phyloP scores from a whole-genome alignment of 306 rosid species.

The Begonia masoniana region DNA sequence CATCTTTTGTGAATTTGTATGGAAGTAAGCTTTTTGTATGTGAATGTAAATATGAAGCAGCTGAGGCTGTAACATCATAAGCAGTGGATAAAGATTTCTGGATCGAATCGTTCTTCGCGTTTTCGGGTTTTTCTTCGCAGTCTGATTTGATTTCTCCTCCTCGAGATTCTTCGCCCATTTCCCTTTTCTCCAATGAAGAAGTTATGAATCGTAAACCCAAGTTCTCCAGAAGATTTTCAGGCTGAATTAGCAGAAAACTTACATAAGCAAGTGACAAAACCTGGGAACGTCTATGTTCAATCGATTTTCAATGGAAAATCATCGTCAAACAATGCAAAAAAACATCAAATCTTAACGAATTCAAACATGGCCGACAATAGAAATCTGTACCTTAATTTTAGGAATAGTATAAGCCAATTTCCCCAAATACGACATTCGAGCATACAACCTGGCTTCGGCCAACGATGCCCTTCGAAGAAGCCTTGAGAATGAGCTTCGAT shows the following conservation, averaged over 20 bases:
- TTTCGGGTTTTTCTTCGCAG: constrained; percentile 17
- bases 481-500: constrained; percentile 52
- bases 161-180: constrained; percentile 34
- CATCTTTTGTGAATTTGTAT: constrained; percentile 42
- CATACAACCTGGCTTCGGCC: constrained; percentile 65
- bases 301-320: too few species aligned
- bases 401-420: constrained; percentile 61
- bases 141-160: constrained; percentile 22
- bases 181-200: constrained; percentile 66
- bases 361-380: too few species aligned
- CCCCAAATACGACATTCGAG: constrained; percentile 81
- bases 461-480: constrained; percentile 74
- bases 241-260: constrained; percentile 26
- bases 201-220: constrained; percentile 51
- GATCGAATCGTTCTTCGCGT: constrained; percentile 21
- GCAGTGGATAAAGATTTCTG: constrained; percentile 48
- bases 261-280: too few species aligned
- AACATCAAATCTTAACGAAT: too few species aligned
- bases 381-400: constrained; percentile 39
- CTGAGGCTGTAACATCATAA: constrained; percentile 75
- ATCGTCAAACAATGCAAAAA: too few species aligned
- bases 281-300: too few species aligned
- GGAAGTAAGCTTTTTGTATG: constrained; percentile 68
- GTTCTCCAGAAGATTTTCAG: constrained; percentile 49
- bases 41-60: constrained; percentile 77